Percentiles rank a stretch among this genome's conserved stretches.
phyloP scores from a whole-genome alignment of 75 land plant species.

The Azolla pinnata region DNA sequence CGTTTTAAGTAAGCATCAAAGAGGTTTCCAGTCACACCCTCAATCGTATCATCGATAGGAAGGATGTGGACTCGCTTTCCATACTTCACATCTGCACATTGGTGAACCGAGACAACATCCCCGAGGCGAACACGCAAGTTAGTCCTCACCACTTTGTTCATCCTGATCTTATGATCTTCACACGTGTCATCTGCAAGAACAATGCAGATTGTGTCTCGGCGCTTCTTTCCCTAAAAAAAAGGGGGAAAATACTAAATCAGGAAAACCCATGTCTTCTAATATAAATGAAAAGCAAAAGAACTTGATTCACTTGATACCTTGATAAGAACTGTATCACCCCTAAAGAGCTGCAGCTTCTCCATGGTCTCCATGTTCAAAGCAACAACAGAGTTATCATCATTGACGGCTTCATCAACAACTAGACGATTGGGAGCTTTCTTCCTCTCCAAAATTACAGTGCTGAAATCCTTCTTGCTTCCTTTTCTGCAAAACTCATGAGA shows the following conservation, averaged over 20 bases:
- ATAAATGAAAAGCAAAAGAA: no score
- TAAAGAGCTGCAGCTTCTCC: conserved; percentile 49
- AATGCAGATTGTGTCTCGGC: conserved; percentile 77
- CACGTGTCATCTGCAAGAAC: conserved; percentile 74
- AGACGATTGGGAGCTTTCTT: conserved; percentile 48
- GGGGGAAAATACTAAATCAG: no score
- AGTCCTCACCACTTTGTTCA: conserved; percentile 74
- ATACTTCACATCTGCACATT: conserved; percentile 74
- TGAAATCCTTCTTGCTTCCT: conserved; percentile 33
- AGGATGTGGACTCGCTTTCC: conserved; percentile 73
- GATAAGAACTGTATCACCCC: conserved; percentile 41
- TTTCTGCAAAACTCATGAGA: no score
- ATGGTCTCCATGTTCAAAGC: conserved; percentile 38
- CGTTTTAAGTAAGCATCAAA: conserved; percentile 72
- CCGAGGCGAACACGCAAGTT: conserved; percentile 77
- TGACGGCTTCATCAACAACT: conserved; percentile 49
- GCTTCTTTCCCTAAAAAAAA: conserved; percentile 82
- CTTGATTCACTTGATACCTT: no score
- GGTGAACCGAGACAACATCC: conserved; percentile 83
- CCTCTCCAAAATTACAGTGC: conserved; percentile 45
- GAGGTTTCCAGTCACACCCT: conserved; percentile 66
- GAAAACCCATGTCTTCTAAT: no score
- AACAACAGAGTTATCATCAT: conserved; percentile 53
- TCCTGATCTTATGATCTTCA: conserved; percentile 77
- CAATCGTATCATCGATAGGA: conserved; percentile 70